Conservation (phyloP, 306 rosid species). For the Potentilla sterilis region DNA sequence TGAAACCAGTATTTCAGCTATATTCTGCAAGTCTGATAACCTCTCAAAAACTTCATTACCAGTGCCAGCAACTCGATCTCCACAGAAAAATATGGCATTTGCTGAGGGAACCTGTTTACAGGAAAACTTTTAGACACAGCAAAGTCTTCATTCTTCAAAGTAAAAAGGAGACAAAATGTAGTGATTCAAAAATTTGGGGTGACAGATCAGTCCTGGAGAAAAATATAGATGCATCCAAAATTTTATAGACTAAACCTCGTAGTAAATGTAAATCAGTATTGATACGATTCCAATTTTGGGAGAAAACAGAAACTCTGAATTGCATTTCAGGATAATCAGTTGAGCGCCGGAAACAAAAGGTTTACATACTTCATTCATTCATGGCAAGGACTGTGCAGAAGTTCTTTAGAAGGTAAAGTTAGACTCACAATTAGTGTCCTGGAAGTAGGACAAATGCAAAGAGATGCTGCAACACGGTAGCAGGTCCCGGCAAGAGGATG, state of each 20-base stretch:
- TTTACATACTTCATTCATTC: neutral
- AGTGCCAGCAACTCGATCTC: conserved; percentile 73
- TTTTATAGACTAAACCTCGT: neutral
- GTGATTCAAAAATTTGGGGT: neutral
- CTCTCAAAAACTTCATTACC: conserved; percentile 73
- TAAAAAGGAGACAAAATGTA: neutral
- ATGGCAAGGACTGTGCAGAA: neutral
- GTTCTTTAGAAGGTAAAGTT: neutral
- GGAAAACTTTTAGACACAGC: neutral
- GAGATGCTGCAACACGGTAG: conserved; percentile 75
- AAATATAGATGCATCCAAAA: neutral
- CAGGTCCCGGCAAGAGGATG: conserved; percentile 30
- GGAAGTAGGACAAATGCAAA: conserved; percentile 60
- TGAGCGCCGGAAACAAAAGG: neutral
- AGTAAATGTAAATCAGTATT: no score
- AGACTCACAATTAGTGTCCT: conserved; percentile 47
- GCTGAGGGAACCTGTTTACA: conserved; percentile 56
- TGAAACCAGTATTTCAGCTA: conserved; percentile 67
- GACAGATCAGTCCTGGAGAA: neutral
- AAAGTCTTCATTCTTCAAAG: neutral
- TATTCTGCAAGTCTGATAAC: conserved; percentile 57
- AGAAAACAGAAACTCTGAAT: neutral
- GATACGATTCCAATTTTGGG: neutral
- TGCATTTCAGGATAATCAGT: neutral
- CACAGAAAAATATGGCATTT: conserved; percentile 68